Conservation (phyloP, 129 eudicot species). For the Logfia minima region DNA sequence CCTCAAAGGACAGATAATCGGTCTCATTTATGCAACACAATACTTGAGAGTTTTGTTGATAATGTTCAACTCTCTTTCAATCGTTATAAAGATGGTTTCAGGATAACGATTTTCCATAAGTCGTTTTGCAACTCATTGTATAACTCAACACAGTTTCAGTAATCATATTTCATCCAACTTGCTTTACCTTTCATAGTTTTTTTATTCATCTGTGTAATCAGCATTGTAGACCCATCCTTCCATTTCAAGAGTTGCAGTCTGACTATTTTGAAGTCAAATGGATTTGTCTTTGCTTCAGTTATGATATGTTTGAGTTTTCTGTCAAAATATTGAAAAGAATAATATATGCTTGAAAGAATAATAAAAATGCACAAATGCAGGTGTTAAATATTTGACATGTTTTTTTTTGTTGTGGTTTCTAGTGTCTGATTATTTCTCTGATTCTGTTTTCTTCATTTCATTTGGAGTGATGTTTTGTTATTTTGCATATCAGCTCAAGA, state of each 20-base stretch:
- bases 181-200: not conserved
- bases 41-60: constrained; percentile 72
- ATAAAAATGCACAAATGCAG: not conserved
- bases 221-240: not conserved
- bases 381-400: not conserved
- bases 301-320: not conserved
- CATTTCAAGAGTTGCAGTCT: not conserved
- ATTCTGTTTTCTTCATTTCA: not conserved
- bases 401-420: not conserved
- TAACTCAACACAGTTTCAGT: not conserved
- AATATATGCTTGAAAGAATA: constrained; percentile 6
- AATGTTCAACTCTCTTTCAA: constrained; percentile 67
- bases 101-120: constrained; percentile 46
- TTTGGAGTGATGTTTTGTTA: not conserved
- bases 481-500: constrained; percentile 12
- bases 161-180: not conserved
- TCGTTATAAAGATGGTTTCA: constrained; percentile 68
- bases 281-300: not conserved
- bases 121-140: constrained; percentile 5
- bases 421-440: not conserved
- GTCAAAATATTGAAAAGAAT: not conserved
- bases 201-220: too few species aligned
- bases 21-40: constrained; percentile 81
- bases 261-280: constrained; percentile 6
- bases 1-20: constrained; percentile 75